These are phyloP conservation scores for Physaria fendleri DNA, from an alignment of 345 rosid species.

Conservation along the genomic window DNA sequence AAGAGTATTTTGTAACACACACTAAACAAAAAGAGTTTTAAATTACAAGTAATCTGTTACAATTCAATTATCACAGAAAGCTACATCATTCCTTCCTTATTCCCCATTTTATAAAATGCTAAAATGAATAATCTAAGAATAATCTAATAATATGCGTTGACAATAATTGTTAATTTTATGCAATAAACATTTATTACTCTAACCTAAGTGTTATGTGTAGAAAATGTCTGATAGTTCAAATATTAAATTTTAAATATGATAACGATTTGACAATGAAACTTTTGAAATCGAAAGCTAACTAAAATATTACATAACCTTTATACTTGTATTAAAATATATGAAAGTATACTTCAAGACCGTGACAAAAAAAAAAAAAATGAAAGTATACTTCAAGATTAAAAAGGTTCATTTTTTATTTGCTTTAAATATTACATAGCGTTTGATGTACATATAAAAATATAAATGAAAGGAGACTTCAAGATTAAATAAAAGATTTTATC, in stretches of 20 bases:
- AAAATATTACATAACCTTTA: too few relatives aligned
- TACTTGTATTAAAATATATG: too few relatives aligned
- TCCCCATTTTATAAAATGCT: too few relatives aligned
- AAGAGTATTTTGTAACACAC: constrained; percentile 17
- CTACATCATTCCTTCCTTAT: constrained; percentile 3
- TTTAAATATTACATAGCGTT: background rate
- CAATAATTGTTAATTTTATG: background rate
- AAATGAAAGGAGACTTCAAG: constrained; percentile 1
- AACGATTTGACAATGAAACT: constrained; percentile 7
- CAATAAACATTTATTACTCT: background rate
- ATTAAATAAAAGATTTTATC: background rate
- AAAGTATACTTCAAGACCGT: too few relatives aligned
- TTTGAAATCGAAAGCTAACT: constrained; percentile 9
- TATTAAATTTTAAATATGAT: background rate
- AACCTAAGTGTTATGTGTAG: background rate
- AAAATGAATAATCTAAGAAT: background rate
- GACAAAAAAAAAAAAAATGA: too few relatives aligned
- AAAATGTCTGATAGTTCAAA: constrained; percentile 12
- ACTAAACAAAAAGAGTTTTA: constrained; percentile 9
- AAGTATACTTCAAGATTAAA: too few relatives aligned
- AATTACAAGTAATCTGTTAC: constrained; percentile 17
- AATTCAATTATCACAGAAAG: constrained; percentile 24
- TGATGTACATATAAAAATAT: constrained; percentile 1
- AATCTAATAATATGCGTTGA: background rate
- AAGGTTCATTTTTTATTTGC: too few relatives aligned